Evolutionary conservation across 139 green algal species (phyloP).

Genomic region (Coccomyxa sp.): DNA sequence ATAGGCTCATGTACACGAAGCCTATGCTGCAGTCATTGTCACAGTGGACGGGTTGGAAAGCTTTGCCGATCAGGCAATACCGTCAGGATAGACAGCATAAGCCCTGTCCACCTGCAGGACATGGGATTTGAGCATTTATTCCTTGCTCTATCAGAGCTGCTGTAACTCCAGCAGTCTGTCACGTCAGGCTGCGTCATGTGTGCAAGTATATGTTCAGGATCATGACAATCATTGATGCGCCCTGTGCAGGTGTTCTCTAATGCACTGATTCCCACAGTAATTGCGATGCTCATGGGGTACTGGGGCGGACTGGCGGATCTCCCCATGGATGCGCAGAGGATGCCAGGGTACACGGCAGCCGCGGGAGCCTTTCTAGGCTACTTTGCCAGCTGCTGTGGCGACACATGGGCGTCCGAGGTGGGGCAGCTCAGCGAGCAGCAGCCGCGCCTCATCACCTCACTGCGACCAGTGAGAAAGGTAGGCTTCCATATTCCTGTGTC

Average conservation of each 20-base stretch:
- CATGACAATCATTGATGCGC: neutral
- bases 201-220: neutral
- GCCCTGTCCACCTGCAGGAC: too few relatives aligned
- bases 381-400: slow-evolving; percentile 85
- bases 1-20: too few relatives aligned
- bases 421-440: slow-evolving; percentile 59
- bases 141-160: too few relatives aligned
- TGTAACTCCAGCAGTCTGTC: too few relatives aligned
- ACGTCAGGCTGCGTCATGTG: too few relatives aligned
- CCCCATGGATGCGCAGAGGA: neutral
- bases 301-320: slow-evolving; percentile 21
- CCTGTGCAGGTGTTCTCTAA: slow-evolving; percentile 33
- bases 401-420: slow-evolving; percentile 92
- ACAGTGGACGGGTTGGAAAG: too few relatives aligned
- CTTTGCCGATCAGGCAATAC: too few relatives aligned
- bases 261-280: slow-evolving; percentile 23
- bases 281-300: slow-evolving; percentile 14
- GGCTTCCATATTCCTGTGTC: too few relatives aligned
- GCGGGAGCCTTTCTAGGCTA: slow-evolving; percentile 34
- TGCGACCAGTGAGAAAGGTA: slow-evolving; percentile 62
- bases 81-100: too few relatives aligned
- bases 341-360: neutral
- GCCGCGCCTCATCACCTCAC: slow-evolving; percentile 83
- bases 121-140: too few relatives aligned
- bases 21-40: too few relatives aligned